A percentile compares a stretch with the other conserved stretches of the same genome.
Evolutionary conservation across 345 rosid species (phyloP).

Genomic region (Gossypium turneri): DNA sequence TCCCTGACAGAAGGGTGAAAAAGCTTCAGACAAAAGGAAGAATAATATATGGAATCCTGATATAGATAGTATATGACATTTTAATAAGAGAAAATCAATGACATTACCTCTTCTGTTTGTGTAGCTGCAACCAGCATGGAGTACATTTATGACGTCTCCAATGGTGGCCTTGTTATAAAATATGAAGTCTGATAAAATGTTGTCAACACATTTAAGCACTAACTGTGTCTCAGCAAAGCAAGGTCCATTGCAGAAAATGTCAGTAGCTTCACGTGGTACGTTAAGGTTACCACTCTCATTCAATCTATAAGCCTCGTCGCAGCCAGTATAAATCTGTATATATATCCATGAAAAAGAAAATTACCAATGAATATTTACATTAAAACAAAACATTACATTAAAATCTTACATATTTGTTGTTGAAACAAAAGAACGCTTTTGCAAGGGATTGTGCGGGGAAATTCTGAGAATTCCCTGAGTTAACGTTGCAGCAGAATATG

Average conservation of each 20-base stretch:
- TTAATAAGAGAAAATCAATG: background rate
- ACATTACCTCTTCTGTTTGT: constrained; percentile 42
- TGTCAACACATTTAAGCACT: constrained; percentile 46
- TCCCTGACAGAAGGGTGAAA: constrained; percentile 26
- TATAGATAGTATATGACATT: too few relatives aligned
- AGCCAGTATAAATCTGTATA: constrained; percentile 43
- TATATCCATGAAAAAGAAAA: background rate
- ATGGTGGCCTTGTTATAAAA: constrained; percentile 47
- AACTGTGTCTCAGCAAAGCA: constrained; percentile 46
- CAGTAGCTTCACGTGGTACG: constrained; percentile 43
- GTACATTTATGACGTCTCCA: constrained; percentile 29
- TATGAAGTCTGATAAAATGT: constrained; percentile 36
- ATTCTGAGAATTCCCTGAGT: background rate
- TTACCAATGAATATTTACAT: background rate
- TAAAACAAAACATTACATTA: too few relatives aligned
- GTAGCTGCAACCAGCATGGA: constrained; percentile 47
- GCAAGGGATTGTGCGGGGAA: background rate
- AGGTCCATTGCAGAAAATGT: constrained; percentile 49
- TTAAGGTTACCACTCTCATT: constrained; percentile 43
- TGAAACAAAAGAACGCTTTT: constrained; percentile 11
- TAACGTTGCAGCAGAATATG: background rate
- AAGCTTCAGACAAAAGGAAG: background rate
- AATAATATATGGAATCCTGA: background rate
- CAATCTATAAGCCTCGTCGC: constrained; percentile 44
- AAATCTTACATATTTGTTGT: constrained; percentile 13